Percentiles rank a stretch among this genome's conserved stretches.
These are phyloP conservation scores for Penicillium soppii DNA, from an alignment of 495 filamentous ascomycete species.

Conservation along the genomic window DNA sequence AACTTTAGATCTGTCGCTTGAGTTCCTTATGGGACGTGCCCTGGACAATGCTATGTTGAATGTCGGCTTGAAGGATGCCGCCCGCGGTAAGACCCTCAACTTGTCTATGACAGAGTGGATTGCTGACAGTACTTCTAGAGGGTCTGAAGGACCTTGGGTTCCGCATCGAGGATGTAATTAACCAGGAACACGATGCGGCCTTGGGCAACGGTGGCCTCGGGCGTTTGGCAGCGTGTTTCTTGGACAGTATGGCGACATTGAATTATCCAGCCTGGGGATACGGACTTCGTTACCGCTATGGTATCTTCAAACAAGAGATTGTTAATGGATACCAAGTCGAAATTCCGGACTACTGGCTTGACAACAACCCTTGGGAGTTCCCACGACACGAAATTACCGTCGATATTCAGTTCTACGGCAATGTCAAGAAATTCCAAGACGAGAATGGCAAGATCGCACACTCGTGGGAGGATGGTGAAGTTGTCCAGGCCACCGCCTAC, in stretches of 20 bases:
- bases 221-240: conserved; percentile 91
- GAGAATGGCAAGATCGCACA: conserved; percentile 69
- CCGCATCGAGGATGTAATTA: conserved; percentile 93
- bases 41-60: conserved; percentile 99
- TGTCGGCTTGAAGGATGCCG: conserved; percentile 80
- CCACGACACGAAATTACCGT: conserved; percentile 92
- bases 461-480: conserved; percentile 90
- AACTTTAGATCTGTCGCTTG: conserved; percentile 73
- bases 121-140: conserved; percentile 42
- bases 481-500: conserved; percentile 88
- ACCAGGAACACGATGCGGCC: conserved; percentile 93
- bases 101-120: neutral
- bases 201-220: conserved; percentile 95
- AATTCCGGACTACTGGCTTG: conserved; percentile 97
- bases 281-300: conserved; percentile 90
- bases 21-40: conserved; percentile 95
- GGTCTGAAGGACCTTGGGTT: conserved; percentile 89
- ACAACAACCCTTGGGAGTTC: conserved; percentile 99
- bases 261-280: conserved; percentile 98
- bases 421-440: conserved; percentile 70
- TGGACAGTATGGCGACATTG: conserved; percentile 91
- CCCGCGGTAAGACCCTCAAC: conserved; percentile 56
- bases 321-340: conserved; percentile 97
- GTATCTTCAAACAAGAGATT: conserved; percentile 99
- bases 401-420: conserved; percentile 93